Conservation (phyloP, 495 filamentous ascomycete species). For the Hypoxylon fragiforme region DNA sequence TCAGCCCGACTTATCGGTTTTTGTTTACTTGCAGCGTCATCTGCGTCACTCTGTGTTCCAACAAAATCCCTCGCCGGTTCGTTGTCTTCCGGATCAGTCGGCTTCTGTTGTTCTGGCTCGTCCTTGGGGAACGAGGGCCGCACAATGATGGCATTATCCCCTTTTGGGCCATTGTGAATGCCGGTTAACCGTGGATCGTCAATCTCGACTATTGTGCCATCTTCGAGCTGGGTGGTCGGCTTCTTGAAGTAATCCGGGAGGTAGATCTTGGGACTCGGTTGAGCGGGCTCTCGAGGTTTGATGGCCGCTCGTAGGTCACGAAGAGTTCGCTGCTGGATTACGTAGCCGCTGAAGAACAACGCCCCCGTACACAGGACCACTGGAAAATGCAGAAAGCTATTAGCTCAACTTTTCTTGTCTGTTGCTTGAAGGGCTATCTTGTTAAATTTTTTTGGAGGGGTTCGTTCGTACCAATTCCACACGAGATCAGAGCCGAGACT, state of each 20-base stretch:
- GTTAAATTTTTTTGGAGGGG: conserved; percentile 13
- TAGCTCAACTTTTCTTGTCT: not conserved
- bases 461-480: conserved; percentile 48
- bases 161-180: not conserved
- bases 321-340: conserved; percentile 58
- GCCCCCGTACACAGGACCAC: conserved; percentile 55
- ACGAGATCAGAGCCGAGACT: conserved; percentile 55
- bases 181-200: conserved; percentile 18
- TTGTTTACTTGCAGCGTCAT: conserved; percentile 22
- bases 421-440: not conserved
- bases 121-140: conserved; percentile 36
- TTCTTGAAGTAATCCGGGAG: conserved; percentile 41
- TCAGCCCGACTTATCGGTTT: conserved; percentile 50
- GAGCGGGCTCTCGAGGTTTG: conserved; percentile 38
- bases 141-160: conserved; percentile 35
- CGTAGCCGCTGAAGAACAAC: conserved; percentile 57
- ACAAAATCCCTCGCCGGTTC: conserved; percentile 10
- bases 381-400: conserved; percentile 27
- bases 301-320: conserved; percentile 54
- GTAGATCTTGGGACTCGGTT: conserved; percentile 48
- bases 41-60: conserved; percentile 32
- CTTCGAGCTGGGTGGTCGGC: conserved; percentile 42
- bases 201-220: conserved; percentile 41
- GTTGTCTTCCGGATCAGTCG: conserved; percentile 13
- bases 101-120: conserved; percentile 13